phyloP scores from a whole-genome alignment of 495 filamentous ascomycete genomes.

The Neurospora sp. region DNA sequence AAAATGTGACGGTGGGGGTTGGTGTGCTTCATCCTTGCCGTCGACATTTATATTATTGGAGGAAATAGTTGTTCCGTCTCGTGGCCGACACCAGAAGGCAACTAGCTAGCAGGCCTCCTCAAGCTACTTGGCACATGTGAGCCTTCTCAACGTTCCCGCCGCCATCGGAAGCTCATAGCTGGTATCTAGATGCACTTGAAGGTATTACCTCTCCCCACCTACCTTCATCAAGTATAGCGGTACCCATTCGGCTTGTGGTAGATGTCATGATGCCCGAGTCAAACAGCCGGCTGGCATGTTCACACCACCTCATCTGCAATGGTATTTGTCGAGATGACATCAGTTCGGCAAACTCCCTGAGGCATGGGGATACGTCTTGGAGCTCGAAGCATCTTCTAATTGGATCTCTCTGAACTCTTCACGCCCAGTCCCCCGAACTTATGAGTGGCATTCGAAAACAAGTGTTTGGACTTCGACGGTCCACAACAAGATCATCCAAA shows the following conservation, averaged over 20 bases:
- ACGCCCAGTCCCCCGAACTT: background rate
- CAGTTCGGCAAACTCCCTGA: background rate
- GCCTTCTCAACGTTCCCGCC: background rate
- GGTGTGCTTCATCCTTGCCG: background rate
- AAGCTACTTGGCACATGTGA: background rate
- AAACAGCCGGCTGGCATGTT: background rate
- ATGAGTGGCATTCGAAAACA: background rate
- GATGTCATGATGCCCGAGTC: background rate
- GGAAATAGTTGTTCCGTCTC: constrained; percentile 20
- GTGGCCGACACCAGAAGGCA: background rate
- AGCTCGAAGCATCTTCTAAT: too few relatives aligned
- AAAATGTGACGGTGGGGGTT: background rate
- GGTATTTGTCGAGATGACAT: background rate
- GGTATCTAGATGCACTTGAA: background rate
- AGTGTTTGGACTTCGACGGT: background rate
- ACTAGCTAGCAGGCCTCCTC: background rate
- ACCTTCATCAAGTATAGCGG: background rate
- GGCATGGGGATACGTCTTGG: background rate
- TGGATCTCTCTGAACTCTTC: background rate
- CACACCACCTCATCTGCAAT: background rate
- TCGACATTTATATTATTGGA: constrained; percentile 12
- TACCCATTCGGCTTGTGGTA: background rate
- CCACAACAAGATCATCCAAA: background rate
- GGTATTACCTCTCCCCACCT: background rate
- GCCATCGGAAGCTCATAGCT: background rate